These are phyloP conservation scores for Sugiyamaella lignohabitans DNA, from an alignment of 805 yeast genomes.

Conservation along the genomic window DNA sequence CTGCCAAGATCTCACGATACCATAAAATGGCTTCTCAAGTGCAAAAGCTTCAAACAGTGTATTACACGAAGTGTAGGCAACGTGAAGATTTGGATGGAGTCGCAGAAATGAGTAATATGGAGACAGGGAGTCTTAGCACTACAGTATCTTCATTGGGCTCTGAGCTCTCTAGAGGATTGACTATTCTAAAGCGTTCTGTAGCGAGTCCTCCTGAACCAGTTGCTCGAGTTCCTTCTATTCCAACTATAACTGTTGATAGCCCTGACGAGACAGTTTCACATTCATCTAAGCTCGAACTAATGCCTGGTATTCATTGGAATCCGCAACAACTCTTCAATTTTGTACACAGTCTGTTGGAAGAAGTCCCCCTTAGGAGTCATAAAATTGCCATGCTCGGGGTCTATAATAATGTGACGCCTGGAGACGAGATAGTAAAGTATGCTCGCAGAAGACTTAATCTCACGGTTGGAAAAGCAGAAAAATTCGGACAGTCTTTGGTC, in stretches of 20 bases:
- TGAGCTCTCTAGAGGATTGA: constrained; percentile 5
- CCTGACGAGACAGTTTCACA: not conserved
- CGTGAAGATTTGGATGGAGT: constrained; percentile 45
- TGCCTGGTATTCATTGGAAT: constrained; percentile 24
- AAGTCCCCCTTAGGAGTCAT: constrained; percentile 47
- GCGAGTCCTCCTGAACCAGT: constrained; percentile 2
- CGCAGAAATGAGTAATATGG: not conserved
- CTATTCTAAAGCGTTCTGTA: constrained; percentile 23
- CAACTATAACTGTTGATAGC: not conserved
- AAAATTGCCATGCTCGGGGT: constrained; percentile 65
- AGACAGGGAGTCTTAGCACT: not conserved
- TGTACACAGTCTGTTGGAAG: constrained; percentile 36
- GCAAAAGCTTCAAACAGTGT: constrained; percentile 46
- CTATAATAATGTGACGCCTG: constrained; percentile 55
- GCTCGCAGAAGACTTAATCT: constrained; percentile 45
- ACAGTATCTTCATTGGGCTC: constrained; percentile 1
- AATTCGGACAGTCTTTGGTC: constrained; percentile 68
- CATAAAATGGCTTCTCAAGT: constrained; percentile 41
- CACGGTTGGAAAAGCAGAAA: constrained; percentile 58
- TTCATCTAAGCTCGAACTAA: not conserved
- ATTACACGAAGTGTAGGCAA: constrained; percentile 64
- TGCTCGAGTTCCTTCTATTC: not conserved
- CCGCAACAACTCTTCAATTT: constrained; percentile 37
- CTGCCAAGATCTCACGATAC: constrained; percentile 44
- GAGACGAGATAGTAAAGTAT: constrained; percentile 56